Evolutionary conservation across 176 grass and related monocot species (phyloP).

Genomic region (Triticum urartu): DNA sequence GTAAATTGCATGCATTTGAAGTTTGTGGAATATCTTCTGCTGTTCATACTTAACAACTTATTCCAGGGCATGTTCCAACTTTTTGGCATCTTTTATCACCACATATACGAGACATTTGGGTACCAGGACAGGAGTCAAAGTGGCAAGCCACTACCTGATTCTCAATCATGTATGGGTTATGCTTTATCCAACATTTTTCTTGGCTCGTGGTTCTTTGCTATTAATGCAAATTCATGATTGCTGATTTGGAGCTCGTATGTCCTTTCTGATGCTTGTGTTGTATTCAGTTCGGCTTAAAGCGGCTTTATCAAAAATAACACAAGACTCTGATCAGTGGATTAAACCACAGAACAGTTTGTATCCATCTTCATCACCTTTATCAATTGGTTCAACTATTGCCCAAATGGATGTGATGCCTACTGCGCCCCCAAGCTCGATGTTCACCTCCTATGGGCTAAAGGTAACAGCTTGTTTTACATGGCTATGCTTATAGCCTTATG

Average conservation of each 20-base stretch:
- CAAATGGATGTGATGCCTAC: conserved; percentile 94
- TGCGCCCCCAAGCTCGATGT: conserved; percentile 66
- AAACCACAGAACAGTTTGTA: conserved; percentile 63
- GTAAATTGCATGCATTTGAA: neutral
- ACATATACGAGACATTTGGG: conserved; percentile 91
- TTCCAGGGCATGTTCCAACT: conserved; percentile 86
- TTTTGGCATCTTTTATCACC: conserved; percentile 94
- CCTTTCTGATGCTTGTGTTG: conserved; percentile 27
- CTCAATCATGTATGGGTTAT: conserved; percentile 57
- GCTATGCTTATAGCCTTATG: conserved; percentile 20
- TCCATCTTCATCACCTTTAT: conserved; percentile 59
- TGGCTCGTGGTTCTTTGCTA: conserved; percentile 24
- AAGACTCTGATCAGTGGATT: conserved; percentile 97
- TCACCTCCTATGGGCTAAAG: conserved; percentile 84
- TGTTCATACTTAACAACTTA: conserved; percentile 37
- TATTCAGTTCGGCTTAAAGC: conserved; percentile 73
- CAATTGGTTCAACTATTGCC: conserved; percentile 57
- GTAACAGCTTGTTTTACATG: conserved; percentile 50
- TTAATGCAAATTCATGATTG: conserved; percentile 16
- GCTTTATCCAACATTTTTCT: conserved; percentile 1
- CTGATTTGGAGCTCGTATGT: conserved; percentile 21
- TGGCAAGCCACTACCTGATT: conserved; percentile 61
- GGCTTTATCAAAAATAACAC: conserved; percentile 91
- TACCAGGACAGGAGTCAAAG: conserved; percentile 62
- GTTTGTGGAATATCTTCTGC: conserved; percentile 19